phyloP scores from a whole-genome alignment of 2,329 filamentous ascomycete genomes.

The Akanthomyces muscarius region DNA sequence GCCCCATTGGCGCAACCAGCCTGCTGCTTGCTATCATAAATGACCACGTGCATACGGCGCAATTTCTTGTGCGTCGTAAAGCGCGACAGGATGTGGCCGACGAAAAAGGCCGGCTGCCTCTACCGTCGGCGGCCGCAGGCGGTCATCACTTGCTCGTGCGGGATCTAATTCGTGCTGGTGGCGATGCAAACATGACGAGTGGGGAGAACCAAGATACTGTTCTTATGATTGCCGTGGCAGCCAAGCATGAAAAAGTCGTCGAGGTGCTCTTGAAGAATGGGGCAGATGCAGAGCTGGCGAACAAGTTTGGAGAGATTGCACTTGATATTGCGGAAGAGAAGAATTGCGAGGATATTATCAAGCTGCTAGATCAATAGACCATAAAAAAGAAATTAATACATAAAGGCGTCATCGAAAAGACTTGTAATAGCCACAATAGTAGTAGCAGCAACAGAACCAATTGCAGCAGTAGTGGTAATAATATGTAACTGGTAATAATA shows the following conservation, averaged over 20 bases:
- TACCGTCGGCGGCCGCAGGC: neutral
- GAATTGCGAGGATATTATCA: neutral
- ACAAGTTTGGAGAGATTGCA: conserved; percentile 12
- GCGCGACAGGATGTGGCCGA: conserved; percentile 8
- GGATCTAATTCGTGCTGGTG: conserved; percentile 5
- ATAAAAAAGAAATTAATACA: neutral
- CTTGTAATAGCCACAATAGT: too few relatives aligned
- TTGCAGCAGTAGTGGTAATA: too few relatives aligned
- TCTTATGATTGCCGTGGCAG: neutral
- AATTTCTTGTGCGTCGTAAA: conserved; percentile 7
- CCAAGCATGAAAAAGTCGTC: conserved; percentile 12
- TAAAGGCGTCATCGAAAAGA: neutral
- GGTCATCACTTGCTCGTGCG: conserved; percentile 8
- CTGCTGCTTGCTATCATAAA: neutral
- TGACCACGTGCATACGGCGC: conserved; percentile 7
- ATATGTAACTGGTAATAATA: too few relatives aligned
- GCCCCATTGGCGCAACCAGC: neutral
- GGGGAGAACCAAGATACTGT: neutral
- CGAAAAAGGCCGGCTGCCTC: neutral
- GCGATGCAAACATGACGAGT: conserved; percentile 4
- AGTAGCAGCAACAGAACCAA: too few relatives aligned
- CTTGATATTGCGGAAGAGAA: conserved; percentile 12
- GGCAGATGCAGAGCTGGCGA: neutral
- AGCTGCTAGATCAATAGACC: neutral
- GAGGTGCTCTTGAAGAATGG: conserved; percentile 11